Conservation (phyloP, 805 yeast genomes). For the Candida jianshihensis region DNA sequence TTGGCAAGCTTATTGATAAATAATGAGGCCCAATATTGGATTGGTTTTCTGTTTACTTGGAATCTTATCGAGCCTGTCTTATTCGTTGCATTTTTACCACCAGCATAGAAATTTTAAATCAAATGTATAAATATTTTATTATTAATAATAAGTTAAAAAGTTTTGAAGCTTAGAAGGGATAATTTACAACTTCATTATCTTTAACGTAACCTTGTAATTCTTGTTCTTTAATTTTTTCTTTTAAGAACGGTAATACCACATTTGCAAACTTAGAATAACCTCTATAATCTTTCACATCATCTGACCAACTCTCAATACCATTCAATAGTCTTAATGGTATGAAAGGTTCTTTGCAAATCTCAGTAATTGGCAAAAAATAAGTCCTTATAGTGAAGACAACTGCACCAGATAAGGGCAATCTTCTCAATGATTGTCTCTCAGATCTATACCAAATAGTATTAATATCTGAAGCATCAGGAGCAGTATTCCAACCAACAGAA, state of each 20-base stretch:
- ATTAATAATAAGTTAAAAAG: not conserved
- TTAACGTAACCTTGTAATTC: conserved; percentile 14
- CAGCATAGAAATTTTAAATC: conserved; percentile 50
- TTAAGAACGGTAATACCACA: conserved; percentile 47
- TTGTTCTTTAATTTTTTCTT: conserved; percentile 33
- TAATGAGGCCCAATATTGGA: conserved; percentile 29
- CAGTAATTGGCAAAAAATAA: conserved; percentile 48
- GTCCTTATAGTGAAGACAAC: conserved; percentile 56
- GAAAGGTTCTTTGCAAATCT: conserved; percentile 51
- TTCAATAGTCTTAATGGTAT: conserved; percentile 53
- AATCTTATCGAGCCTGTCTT: conserved; percentile 58
- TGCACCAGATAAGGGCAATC: conserved; percentile 55
- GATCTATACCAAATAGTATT: conserved; percentile 48
- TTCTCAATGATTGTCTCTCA: conserved; percentile 57
- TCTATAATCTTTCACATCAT: conserved; percentile 53
- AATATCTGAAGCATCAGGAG: conserved; percentile 39
- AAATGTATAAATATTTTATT: not conserved
- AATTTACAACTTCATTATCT: conserved; percentile 14
- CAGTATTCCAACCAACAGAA: conserved; percentile 60
- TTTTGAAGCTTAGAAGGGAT: conserved; percentile 6
- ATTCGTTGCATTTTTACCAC: conserved; percentile 83
- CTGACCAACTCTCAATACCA: conserved; percentile 54
- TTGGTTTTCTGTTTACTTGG: conserved; percentile 56
- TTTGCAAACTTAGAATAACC: conserved; percentile 50
- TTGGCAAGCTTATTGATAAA: conserved; percentile 33